Evolutionary conservation across 305 asterid species (phyloP), one percentile per base, ranked within the genome.

Genomic region (Salvia sclarea): DNA sequence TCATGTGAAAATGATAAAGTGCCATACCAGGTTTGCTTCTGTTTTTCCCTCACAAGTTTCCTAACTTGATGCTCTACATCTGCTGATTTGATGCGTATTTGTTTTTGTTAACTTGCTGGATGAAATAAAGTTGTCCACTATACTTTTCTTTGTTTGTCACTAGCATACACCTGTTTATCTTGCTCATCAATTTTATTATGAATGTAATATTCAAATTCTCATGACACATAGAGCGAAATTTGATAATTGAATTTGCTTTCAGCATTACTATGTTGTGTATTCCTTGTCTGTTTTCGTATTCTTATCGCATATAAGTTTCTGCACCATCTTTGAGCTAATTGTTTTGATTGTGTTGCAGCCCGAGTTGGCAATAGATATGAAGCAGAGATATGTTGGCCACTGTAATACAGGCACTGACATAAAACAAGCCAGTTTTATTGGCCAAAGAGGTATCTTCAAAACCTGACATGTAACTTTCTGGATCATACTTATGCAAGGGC

Each of bases 341-440:
- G 6, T 47, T 61, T 14, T 70, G 55, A 75, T 78, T 71, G 52
- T 78, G 12, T 69, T 80, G 81, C 92, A 95, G 99, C 86, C 90
- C 61, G 96, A 88, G 90, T 79, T 72, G 33, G 95, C 78, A 21
- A 78, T 86, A 78, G 97, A 95, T 87, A 88, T 95, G 99, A 92
- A 88, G 75, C 95, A 76, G 79, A 88, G 95, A 83, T 95, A 85
- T 64, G 84, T 92, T 73, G 98, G 98, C 64, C 99, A 95, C 63
- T 92, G 98, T 74, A 95, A 95, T 72, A 76, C 80, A 13, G 96
- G 96, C 75, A 95, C 99, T 40, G 99, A 92, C 76, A 95, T 95
- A 70, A 95, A 95, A 70, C 99, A 95, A 68, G 98, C 99, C 47
- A 95, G 96, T 84, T 95, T 95, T 79, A 76, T 95, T 70, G 98